These are phyloP conservation scores for Heliosperma pusillum DNA, from an alignment of 148 eudicot genomes.

Conservation along the genomic window DNA sequence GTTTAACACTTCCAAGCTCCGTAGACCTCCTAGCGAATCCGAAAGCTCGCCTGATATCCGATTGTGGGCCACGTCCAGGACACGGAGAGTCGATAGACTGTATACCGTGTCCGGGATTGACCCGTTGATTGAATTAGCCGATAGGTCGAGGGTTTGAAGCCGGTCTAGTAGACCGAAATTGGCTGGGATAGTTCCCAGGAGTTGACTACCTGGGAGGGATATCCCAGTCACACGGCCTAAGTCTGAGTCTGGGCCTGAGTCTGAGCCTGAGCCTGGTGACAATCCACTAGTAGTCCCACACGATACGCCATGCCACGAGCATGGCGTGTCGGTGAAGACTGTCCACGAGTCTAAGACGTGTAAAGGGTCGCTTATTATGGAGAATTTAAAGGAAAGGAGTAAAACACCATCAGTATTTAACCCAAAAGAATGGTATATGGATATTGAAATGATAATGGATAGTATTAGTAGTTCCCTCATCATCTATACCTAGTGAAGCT, in stretches of 20 bases:
- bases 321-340: slow-evolving; percentile 52
- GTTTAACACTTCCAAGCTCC: slow-evolving; percentile 42
- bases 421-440: slow-evolving; percentile 13
- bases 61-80: slow-evolving; percentile 61
- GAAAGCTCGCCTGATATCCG: slow-evolving; percentile 60
- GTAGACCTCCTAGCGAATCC: slow-evolving; percentile 42
- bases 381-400: slow-evolving; percentile 66
- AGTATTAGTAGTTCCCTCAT: slow-evolving; percentile 5
- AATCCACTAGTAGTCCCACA: slow-evolving; percentile 26
- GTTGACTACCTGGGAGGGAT: slow-evolving; percentile 57
- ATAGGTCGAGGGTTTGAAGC: slow-evolving; percentile 54
- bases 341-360: slow-evolving; percentile 54
- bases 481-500: too few relatives aligned
- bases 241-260: neutral
- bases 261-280: neutral
- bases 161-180: slow-evolving; percentile 57
- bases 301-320: slow-evolving; percentile 68
- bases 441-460: slow-evolving; percentile 12
- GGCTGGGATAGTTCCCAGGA: slow-evolving; percentile 53
- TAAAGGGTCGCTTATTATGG: slow-evolving; percentile 54
- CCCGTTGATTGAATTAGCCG: slow-evolving; percentile 70
- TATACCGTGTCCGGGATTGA: slow-evolving; percentile 54
- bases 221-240: slow-evolving; percentile 43
- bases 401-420: slow-evolving; percentile 60
- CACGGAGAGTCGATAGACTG: slow-evolving; percentile 40